Conservation (phyloP, 2,329 filamentous ascomycete species). For the Neoscytalidium dimidiatum region DNA sequence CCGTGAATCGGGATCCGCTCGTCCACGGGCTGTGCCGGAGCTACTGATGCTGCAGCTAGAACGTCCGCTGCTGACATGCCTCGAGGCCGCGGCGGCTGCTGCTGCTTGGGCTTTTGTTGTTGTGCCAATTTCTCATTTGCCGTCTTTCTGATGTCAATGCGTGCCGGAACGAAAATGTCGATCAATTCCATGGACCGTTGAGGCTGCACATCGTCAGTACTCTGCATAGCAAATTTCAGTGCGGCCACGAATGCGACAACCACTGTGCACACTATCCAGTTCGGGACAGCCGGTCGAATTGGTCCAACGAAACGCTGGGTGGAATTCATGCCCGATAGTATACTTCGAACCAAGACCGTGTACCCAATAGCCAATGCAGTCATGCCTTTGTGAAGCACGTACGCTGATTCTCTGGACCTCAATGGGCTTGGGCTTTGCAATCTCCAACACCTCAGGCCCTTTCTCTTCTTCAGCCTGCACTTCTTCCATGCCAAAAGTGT, state of each 20-base stretch:
- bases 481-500: conserved; percentile 42
- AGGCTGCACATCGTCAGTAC: conserved; percentile 31
- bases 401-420: conserved; percentile 45
- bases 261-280: background rate
- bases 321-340: background rate
- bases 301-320: background rate
- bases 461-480: conserved; percentile 30
- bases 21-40: conserved; percentile 22
- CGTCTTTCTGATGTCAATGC: conserved; percentile 52
- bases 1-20: conserved; percentile 49
- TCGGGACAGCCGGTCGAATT: background rate
- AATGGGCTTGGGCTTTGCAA: conserved; percentile 36
- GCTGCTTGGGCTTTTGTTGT: conserved; percentile 19
- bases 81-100: conserved; percentile 3
- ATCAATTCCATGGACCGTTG: conserved; percentile 50
- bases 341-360: background rate
- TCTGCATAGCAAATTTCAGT: background rate
- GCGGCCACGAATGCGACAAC: background rate
- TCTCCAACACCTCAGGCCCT: conserved; percentile 25
- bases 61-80: conserved; percentile 32
- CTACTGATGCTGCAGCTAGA: conserved; percentile 36
- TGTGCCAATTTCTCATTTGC: conserved; percentile 25
- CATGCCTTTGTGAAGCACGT: conserved; percentile 21
- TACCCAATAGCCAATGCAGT: background rate
- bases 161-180: conserved; percentile 48